phyloP scores from a whole-genome alignment of 768 basidiomycete species.

The Tylopilus balloui region DNA sequence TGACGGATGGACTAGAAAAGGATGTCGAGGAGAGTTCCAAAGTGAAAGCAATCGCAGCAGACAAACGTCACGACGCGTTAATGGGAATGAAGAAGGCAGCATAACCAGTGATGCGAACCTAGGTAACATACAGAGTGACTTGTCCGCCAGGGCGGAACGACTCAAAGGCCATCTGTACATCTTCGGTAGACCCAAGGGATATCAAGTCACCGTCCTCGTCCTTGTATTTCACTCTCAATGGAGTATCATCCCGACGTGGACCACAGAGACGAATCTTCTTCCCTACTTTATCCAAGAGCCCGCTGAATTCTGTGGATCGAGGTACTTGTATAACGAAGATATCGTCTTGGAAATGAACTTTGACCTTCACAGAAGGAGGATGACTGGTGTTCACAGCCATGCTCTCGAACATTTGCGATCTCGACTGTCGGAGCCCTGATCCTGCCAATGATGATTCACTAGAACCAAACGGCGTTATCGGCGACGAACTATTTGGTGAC shows the following conservation, averaged over 20 bases:
- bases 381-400: constrained; percentile 30
- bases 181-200: constrained; percentile 83
- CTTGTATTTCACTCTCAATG: constrained; percentile 80
- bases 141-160: constrained; percentile 73
- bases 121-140: constrained; percentile 78
- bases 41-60: constrained; percentile 13
- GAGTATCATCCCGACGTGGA: constrained; percentile 72
- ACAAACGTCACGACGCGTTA: constrained; percentile 4
- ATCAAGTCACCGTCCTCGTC: constrained; percentile 94
- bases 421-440: constrained; percentile 48
- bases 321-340: constrained; percentile 93
- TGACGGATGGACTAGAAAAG: constrained; percentile 10
- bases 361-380: constrained; percentile 71
- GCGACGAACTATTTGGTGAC: constrained; percentile 81
- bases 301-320: constrained; percentile 69
- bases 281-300: constrained; percentile 85
- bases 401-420: constrained; percentile 51
- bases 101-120: constrained; percentile 23
- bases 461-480: constrained; percentile 86
- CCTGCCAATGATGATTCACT: constrained; percentile 75
- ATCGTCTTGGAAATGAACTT: constrained; percentile 92
- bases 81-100: neutral
- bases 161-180: constrained; percentile 93
- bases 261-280: constrained; percentile 92
- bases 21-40: constrained; percentile 5